Conservation (phyloP, 139 green algal genomes). For the Klebsormidium nitens region DNA sequence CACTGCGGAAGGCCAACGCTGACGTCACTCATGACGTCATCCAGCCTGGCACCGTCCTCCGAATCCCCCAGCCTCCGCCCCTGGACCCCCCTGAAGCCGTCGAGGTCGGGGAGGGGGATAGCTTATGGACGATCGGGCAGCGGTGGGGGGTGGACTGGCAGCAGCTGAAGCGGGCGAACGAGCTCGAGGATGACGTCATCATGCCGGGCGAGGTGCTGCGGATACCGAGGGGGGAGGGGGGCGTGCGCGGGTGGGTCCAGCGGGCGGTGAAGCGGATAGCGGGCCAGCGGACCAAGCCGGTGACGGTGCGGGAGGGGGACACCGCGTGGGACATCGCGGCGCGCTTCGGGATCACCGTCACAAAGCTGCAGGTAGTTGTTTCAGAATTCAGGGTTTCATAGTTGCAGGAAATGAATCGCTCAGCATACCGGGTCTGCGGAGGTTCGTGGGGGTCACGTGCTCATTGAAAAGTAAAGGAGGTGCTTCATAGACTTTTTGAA, state of each 20-base stretch:
- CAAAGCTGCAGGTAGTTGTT: constrained; percentile 16
- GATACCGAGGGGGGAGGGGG: not conserved
- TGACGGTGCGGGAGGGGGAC: constrained; percentile 25
- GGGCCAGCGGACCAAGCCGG: constrained; percentile 11
- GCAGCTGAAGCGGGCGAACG: constrained; percentile 28
- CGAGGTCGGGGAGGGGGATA: constrained; percentile 27
- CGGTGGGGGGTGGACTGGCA: constrained; percentile 27
- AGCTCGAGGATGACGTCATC: constrained; percentile 31
- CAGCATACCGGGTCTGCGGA: too few relatives aligned
- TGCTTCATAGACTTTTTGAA: too few relatives aligned
- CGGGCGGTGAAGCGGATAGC: not conserved
- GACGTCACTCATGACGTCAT: too few relatives aligned
- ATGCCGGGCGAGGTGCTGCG: constrained; percentile 22
- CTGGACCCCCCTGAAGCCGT: not conserved
- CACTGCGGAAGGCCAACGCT: too few relatives aligned
- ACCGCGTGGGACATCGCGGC: constrained; percentile 29
- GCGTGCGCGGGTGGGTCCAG: not conserved
- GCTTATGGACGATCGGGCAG: constrained; percentile 17
- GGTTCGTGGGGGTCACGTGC: too few relatives aligned
- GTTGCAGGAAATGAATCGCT: too few relatives aligned
- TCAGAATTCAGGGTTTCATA: too few relatives aligned
- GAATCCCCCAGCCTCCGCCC: not conserved
- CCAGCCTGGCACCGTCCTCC: too few relatives aligned
- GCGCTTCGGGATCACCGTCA: constrained; percentile 26
- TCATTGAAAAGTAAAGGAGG: too few relatives aligned